Conservation (phyloP, 257 asterid genomes). For the Nicotiana benthamiana region DNA sequence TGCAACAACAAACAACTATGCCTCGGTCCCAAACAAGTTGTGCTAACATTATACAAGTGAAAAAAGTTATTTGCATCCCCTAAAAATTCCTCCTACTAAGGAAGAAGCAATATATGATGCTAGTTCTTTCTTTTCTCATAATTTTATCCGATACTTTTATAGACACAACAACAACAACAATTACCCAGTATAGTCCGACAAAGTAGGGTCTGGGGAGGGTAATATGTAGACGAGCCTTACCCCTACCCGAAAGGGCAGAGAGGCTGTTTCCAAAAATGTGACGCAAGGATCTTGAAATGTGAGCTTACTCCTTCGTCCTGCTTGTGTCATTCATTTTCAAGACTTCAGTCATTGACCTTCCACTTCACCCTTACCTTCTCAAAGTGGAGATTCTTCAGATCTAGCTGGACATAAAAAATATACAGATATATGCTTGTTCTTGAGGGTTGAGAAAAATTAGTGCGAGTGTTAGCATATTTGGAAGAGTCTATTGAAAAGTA, state of each 20-base stretch:
- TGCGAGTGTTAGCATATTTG: background rate
- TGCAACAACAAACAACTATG: no score
- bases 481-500: background rate
- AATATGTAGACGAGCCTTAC: no score
- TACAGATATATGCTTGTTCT: background rate
- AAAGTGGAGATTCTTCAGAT: constrained; percentile 1
- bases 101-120: background rate
- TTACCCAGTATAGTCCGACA: no score
- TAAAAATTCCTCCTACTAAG: background rate
- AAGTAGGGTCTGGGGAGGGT: no score
- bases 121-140: background rate
- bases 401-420: background rate
- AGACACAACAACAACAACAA: no score
- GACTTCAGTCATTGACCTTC: background rate
- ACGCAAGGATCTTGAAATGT: background rate
- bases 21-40: no score
- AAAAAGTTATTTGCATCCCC: background rate
- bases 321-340: background rate
- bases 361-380: constrained; percentile 3
- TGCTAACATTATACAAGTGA: no score
- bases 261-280: no score
- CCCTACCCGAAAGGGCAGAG: no score
- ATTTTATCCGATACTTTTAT: no score
- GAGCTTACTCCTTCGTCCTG: background rate
- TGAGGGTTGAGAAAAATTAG: background rate